Evolutionary conservation across 306 rosid genomes (phyloP).

Genomic region (Inga oerstediana): DNA sequence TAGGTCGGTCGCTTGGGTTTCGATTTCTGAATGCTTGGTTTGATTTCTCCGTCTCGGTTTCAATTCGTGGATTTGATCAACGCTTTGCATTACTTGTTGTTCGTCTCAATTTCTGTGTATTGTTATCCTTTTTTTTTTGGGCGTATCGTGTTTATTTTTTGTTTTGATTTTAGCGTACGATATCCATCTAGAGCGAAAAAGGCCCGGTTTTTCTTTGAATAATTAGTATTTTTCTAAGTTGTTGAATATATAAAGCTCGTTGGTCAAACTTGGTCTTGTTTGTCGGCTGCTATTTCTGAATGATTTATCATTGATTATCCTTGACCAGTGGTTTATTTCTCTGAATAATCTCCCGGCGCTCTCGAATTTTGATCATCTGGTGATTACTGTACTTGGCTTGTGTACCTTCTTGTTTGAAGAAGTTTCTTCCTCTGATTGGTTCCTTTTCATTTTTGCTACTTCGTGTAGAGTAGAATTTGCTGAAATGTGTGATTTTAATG

Average conservation of each 20-base stretch:
- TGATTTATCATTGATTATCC: neutral
- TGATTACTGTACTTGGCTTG: neutral
- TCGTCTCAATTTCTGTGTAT: neutral
- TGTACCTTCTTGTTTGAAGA: neutral
- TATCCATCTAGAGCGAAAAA: neutral
- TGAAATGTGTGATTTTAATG: neutral
- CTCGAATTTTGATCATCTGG: neutral
- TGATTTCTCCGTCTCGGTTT: neutral
- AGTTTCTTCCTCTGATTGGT: neutral
- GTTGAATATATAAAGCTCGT: neutral
- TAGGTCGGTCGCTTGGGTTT: neutral
- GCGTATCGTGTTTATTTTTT: neutral
- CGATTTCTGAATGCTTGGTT: neutral
- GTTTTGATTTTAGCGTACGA: neutral
- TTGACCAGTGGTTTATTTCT: neutral
- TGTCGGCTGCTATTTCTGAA: neutral
- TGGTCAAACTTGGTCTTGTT: constrained; percentile 3
- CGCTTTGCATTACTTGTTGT: neutral
- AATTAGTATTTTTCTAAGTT: neutral
- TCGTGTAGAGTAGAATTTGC: neutral
- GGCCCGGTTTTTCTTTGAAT: neutral
- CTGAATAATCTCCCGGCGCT: neutral
- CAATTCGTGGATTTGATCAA: neutral
- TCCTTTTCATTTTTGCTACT: neutral
- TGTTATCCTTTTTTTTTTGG: neutral